phyloP scores from a whole-genome alignment of 371 early-diverging fungal genomes.

The Massospora cicadina region DNA sequence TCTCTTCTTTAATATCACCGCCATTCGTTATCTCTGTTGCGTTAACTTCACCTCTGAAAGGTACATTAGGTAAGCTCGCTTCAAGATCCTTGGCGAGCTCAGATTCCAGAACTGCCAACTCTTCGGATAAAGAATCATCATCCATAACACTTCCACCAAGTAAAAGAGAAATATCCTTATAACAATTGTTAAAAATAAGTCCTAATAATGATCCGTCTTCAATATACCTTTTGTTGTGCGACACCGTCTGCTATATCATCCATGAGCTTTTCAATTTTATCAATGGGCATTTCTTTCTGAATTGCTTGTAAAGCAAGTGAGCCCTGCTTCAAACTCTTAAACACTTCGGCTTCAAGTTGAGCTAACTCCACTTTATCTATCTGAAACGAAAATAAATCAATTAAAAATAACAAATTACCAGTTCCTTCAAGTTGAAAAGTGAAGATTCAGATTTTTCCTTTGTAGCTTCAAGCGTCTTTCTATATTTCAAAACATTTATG shows the following conservation, averaged over 20 bases:
- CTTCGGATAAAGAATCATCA: neutral
- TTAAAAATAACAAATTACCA: neutral
- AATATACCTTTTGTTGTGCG: neutral
- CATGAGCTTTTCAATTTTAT: slow-evolving; percentile 6
- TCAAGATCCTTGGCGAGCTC: neutral
- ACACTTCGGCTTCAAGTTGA: slow-evolving; percentile 6
- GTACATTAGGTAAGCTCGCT: neutral
- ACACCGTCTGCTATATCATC: neutral
- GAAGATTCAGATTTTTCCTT: neutral
- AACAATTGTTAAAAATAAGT: neutral
- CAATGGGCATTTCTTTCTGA: slow-evolving; percentile 4
- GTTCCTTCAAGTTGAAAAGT: neutral
- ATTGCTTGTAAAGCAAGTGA: neutral
- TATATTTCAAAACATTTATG: neutral
- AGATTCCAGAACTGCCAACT: neutral
- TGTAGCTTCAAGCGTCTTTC: neutral
- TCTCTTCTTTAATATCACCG: neutral
- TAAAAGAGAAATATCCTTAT: neutral
- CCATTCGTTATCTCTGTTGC: neutral
- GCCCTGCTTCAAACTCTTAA: neutral
- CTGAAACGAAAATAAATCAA: neutral
- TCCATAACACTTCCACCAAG: neutral
- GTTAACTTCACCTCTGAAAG: neutral
- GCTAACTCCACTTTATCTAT: slow-evolving; percentile 2
- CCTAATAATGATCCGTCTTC: neutral